Conservation (phyloP, 2,329 filamentous ascomycete genomes). For the Ophiostoma piceae region DNA sequence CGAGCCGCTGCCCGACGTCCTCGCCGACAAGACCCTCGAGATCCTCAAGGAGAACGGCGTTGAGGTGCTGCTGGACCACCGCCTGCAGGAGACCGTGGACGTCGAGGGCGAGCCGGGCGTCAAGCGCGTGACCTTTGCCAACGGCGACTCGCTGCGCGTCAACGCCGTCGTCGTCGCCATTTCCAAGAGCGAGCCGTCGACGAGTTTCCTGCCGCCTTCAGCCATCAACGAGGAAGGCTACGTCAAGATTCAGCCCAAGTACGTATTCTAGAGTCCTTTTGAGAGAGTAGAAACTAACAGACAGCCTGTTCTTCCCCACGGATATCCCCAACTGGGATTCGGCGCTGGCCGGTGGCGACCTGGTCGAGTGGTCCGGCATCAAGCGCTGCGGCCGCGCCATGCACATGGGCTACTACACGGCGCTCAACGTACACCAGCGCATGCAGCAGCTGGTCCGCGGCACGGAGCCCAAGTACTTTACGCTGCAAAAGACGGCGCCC, state of each 20-base stretch:
- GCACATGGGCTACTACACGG: slow-evolving; percentile 63
- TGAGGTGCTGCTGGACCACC: slow-evolving; percentile 57
- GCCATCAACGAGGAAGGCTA: slow-evolving; percentile 60
- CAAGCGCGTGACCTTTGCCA: slow-evolving; percentile 51
- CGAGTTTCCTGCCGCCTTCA: slow-evolving; percentile 54
- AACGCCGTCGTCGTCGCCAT: slow-evolving; percentile 66
- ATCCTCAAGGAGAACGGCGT: slow-evolving; percentile 59
- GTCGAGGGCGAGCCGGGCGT: slow-evolving; percentile 40
- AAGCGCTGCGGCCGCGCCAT: slow-evolving; percentile 74
- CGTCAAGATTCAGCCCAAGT: slow-evolving; percentile 56
- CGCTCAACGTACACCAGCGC: slow-evolving; percentile 61
- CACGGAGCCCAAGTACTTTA: slow-evolving; percentile 42
- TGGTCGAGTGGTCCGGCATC: slow-evolving; percentile 68
- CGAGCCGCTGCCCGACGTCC: slow-evolving; percentile 64
- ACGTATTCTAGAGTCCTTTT: no score
- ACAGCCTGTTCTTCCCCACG: slow-evolving; percentile 50
- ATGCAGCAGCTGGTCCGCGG: slow-evolving; percentile 45
- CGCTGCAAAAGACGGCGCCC: slow-evolving; percentile 52
- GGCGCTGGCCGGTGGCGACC: slow-evolving; percentile 67
- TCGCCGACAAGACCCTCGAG: slow-evolving; percentile 57
- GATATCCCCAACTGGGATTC: slow-evolving; percentile 50
- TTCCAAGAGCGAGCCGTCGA: slow-evolving; percentile 57
- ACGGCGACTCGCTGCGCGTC: slow-evolving; percentile 54
- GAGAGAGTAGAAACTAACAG: not conserved
- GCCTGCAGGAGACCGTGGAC: slow-evolving; percentile 48